Percentiles rank a stretch among this genome's conserved stretches.
Evolutionary conservation across 169 alveolate genomes (phyloP).

Genomic region (Plasmodium vivax): DNA sequence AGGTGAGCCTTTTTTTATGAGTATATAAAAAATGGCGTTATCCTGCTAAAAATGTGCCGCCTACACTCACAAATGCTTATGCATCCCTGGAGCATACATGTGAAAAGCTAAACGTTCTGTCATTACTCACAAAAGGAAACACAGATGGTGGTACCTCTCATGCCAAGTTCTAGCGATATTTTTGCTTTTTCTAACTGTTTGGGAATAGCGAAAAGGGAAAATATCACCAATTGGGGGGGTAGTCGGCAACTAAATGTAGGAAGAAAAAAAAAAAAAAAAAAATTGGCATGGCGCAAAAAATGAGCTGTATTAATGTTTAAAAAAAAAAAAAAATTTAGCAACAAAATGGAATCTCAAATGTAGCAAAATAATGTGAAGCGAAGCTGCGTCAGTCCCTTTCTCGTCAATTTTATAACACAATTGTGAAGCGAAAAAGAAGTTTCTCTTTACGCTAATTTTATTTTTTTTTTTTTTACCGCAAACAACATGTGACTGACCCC

Average conservation of each 20-base stretch:
- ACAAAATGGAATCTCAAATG: not conserved
- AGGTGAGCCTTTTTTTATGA: not conserved
- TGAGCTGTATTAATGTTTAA: not conserved
- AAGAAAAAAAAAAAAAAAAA: too few relatives aligned
- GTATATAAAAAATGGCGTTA: not conserved
- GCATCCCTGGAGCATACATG: not conserved
- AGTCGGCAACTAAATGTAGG: not conserved
- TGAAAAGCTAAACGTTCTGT: not conserved
- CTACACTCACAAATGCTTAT: too few relatives aligned
- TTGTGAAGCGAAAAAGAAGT: not conserved
- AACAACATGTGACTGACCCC: not conserved
- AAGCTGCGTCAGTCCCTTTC: not conserved
- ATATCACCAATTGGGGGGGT: not conserved
- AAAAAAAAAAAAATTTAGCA: not conserved
- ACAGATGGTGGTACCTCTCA: not conserved
- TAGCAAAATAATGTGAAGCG: not conserved
- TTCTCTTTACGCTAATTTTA: not conserved
- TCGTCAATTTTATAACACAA: too few relatives aligned
- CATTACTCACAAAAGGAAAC: not conserved
- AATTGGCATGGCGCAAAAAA: not conserved
- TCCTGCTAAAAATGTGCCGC: not conserved
- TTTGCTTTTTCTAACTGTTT: not conserved
- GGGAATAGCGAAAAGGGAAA: not conserved
- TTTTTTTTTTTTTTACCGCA: not conserved
- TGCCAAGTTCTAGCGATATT: not conserved